Evolutionary conservation across 352 stramenopile genomes (phyloP).

Genomic region (Elongisporangium senticosum): DNA sequence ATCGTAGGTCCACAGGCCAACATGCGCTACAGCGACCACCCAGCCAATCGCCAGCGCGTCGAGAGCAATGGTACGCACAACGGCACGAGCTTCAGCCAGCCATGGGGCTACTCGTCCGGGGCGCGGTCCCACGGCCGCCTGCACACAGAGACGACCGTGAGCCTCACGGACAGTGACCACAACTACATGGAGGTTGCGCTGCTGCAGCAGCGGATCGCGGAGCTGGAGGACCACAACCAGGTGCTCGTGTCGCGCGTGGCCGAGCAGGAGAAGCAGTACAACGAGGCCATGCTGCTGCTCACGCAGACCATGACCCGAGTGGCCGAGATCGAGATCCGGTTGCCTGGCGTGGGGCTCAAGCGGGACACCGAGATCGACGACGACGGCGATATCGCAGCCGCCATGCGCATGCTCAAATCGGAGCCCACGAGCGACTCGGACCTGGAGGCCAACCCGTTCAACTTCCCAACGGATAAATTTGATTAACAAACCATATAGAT

Average conservation of each 20-base stretch:
- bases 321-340: conserved; percentile 73
- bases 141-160: conserved; percentile 51
- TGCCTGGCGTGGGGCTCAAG: conserved; percentile 44
- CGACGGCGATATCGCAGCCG: conserved; percentile 15
- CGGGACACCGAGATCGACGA: conserved; percentile 37
- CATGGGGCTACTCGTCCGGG: background rate
- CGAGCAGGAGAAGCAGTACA: conserved; percentile 83
- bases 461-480: conserved; percentile 61
- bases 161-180: conserved; percentile 41
- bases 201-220: conserved; percentile 48
- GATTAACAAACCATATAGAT: conserved; percentile 21
- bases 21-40: conserved; percentile 43
- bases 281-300: conserved; percentile 80
- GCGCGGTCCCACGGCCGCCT: conserved; percentile 14
- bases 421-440: conserved; percentile 40
- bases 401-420: conserved; percentile 10
- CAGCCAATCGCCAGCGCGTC: conserved; percentile 15
- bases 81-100: background rate
- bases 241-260: conserved; percentile 54
- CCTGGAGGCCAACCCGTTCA: conserved; percentile 34
- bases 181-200: conserved; percentile 36
- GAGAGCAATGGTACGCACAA: background rate
- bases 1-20: conserved; percentile 39
- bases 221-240: conserved; percentile 74
- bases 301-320: conserved; percentile 84